These are phyloP conservation scores for Aspergillus sojae DNA, from an alignment of 2,329 filamentous ascomycete genomes.

Conservation along the genomic window DNA sequence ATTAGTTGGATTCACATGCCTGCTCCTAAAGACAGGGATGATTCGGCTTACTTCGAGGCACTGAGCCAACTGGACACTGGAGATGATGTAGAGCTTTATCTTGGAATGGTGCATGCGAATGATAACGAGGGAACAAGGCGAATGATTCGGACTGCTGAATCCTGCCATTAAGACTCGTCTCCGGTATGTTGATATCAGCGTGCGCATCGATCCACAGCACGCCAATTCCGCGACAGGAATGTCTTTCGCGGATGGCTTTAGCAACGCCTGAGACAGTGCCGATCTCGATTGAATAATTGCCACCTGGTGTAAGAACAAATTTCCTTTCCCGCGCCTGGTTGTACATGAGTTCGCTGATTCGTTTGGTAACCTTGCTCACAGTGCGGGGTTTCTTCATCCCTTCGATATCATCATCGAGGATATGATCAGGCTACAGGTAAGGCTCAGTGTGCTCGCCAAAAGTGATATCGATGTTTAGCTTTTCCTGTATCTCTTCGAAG, in stretches of 20 bases:
- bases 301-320: constrained; percentile 1
- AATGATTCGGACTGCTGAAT: background rate
- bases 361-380: background rate
- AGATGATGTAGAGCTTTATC: too few species aligned
- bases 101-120: too few species aligned
- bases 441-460: background rate
- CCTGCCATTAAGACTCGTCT: constrained; percentile 8
- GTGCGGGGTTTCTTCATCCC: background rate
- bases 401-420: background rate
- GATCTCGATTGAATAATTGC: constrained; percentile 11
- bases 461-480: background rate
- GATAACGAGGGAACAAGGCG: too few species aligned
- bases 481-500: background rate
- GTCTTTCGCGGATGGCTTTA: constrained; percentile 8
- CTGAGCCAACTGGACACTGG: too few species aligned
- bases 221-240: background rate
- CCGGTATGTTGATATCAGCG: constrained; percentile 14
- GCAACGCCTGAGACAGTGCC: constrained; percentile 7
- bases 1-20: too few species aligned
- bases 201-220: constrained; percentile 14
- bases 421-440: background rate
- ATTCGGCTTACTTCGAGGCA: too few species aligned
- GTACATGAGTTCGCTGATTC: background rate
- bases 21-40: too few species aligned
- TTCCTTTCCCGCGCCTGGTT: too few species aligned